Percentiles rank a stretch among this genome's conserved stretches.
Evolutionary conservation across 768 basidiomycete species (phyloP).

Genomic region (Tricholoma bakamatsutake): DNA sequence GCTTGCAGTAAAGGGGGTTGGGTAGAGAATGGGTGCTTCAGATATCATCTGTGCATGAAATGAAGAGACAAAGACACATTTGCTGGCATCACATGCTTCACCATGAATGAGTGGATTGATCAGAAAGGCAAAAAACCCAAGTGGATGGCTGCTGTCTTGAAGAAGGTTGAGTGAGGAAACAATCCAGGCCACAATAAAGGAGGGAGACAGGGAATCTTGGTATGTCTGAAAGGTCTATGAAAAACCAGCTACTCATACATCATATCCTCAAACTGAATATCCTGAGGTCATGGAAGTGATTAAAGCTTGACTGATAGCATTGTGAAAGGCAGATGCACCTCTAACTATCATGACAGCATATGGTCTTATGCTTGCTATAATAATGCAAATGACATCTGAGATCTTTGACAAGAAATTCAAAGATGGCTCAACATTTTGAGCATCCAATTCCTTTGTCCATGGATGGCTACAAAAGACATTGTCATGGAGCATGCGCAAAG

Average conservation of each 20-base stretch:
- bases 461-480: constrained; percentile 11
- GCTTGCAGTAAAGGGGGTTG: not conserved
- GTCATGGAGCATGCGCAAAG: constrained; percentile 17
- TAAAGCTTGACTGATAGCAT: too few relatives aligned
- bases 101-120: not conserved
- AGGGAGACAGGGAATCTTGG: not conserved
- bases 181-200: not conserved
- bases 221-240: not conserved
- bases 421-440: constrained; percentile 23
- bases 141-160: too few relatives aligned
- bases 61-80: not conserved
- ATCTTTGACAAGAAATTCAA: constrained; percentile 18
- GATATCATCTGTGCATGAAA: too few relatives aligned
- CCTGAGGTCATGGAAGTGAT: not conserved
- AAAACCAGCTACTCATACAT: not conserved
- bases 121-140: too few relatives aligned
- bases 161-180: too few relatives aligned
- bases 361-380: constrained; percentile 24
- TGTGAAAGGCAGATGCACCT: constrained; percentile 8
- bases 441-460: constrained; percentile 13
- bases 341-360: constrained; percentile 18
- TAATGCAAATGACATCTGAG: constrained; percentile 17
- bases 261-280: not conserved
- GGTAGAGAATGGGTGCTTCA: not conserved
- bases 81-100: not conserved